A percentile compares a stretch with the other conserved stretches of the same genome.
These are phyloP conservation scores for Fusarium acutatum DNA, from an alignment of 2,329 filamentous ascomycete species.

Conservation along the genomic window DNA sequence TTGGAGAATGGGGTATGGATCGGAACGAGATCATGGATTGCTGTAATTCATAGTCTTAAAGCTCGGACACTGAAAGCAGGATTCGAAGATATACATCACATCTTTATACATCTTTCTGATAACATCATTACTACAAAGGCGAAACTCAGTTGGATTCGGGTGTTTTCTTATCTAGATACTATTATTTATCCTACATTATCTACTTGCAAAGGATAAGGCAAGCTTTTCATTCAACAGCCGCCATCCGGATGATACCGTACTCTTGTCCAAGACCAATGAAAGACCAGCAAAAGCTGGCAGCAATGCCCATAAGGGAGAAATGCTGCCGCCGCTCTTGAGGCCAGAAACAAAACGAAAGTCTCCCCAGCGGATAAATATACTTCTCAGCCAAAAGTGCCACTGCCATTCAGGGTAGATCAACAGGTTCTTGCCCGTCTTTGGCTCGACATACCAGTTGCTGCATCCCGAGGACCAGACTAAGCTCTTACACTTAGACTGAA, in stretches of 20 bases:
- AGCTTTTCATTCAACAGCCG: not conserved
- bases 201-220: too few relatives aligned
- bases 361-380: not conserved
- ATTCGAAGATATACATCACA: not conserved
- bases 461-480: not conserved
- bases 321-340: not conserved
- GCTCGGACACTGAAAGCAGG: not conserved
- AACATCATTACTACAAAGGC: not conserved
- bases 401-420: not conserved
- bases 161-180: not conserved
- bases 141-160: rapidly evolving
- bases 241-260: rapidly evolving
- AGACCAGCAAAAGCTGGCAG: not conserved
- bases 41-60: not conserved
- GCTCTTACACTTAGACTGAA: not conserved
- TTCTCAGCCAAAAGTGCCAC: not conserved
- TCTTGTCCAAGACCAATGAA: not conserved
- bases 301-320: not conserved
- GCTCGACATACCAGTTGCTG: not conserved
- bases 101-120: not conserved
- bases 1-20: not conserved
- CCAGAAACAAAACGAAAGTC: not conserved
- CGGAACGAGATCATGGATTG: not conserved
- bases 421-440: not conserved
- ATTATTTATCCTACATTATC: not conserved